These are phyloP conservation scores for Erodium texanum DNA, from an alignment of 441 rosid species.

Conservation along the genomic window DNA sequence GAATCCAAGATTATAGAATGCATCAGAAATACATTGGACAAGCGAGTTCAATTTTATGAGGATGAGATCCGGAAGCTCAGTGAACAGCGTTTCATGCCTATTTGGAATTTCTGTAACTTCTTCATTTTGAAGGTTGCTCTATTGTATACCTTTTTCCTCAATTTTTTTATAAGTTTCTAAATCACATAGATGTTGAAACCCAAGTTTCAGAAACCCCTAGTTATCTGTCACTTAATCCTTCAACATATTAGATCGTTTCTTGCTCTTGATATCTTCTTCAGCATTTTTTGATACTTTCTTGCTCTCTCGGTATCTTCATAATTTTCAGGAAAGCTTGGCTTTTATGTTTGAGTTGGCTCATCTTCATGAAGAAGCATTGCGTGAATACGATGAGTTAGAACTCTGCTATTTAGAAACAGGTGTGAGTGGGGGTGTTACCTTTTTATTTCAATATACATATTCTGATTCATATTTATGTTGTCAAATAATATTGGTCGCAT, in stretches of 20 bases:
- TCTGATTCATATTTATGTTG: background rate
- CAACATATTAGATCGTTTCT: conserved; percentile 13
- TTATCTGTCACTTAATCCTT: conserved; percentile 17
- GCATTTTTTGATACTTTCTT: conserved; percentile 9
- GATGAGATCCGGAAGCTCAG: conserved; percentile 97
- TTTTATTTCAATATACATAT: background rate
- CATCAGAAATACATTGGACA: conserved; percentile 78
- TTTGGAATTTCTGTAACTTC: conserved; percentile 97
- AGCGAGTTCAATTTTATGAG: conserved; percentile 84
- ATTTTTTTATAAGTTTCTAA: no score
- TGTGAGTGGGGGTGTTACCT: conserved; percentile 19
- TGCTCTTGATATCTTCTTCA: conserved; percentile 11
- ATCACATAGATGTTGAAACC: background rate
- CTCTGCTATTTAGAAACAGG: conserved; percentile 97
- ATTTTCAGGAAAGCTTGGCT: conserved; percentile 93
- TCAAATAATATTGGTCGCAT: background rate
- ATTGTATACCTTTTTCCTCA: conserved; percentile 21
- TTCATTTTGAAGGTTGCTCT: conserved; percentile 87
- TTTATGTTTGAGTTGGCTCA: conserved; percentile 98
- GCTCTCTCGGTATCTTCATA: conserved; percentile 14
- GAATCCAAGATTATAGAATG: conserved; percentile 81
- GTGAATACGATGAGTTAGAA: conserved; percentile 96
- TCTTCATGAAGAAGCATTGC: conserved; percentile 91
- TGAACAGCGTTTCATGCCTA: conserved; percentile 88
- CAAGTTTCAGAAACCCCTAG: conserved; percentile 14